Conservation (phyloP, 441 rosid species). For the Gossypium davidsonii region DNA sequence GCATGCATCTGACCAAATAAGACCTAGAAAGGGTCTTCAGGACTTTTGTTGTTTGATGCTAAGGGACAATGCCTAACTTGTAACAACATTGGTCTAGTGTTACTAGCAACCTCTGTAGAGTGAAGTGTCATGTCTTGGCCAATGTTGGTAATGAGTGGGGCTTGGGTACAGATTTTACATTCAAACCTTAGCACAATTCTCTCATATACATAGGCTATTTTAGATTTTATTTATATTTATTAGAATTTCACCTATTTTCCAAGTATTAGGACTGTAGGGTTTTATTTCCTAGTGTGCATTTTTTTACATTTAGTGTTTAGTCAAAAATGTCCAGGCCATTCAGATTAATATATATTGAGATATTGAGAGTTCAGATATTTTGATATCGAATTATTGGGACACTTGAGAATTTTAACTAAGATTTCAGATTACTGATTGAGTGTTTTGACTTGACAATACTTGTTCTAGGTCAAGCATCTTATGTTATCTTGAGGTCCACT, state of each 20-base stretch:
- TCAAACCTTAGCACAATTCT: background rate
- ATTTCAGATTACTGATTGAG: background rate
- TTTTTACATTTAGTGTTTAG: background rate
- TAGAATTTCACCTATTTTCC: background rate
- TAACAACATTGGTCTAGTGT: background rate
- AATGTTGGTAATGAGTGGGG: background rate
- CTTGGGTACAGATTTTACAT: background rate
- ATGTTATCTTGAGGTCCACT: background rate
- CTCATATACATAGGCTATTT: background rate
- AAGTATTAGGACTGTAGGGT: background rate
- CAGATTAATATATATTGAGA: background rate
- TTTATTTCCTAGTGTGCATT: background rate
- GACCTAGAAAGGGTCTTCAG: background rate
- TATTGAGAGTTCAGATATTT: background rate
- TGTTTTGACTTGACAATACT: background rate
- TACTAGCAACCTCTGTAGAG: background rate
- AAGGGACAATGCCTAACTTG: background rate
- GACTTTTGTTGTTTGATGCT: background rate
- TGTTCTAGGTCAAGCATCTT: background rate
- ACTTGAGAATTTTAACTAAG: background rate
- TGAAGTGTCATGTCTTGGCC: background rate
- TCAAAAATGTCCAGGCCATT: background rate
- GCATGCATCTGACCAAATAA: background rate
- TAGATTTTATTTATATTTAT: background rate
- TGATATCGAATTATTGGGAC: background rate